These are phyloP conservation scores for Carex arenaria DNA, from an alignment of 202 grass and related monocot species.

Conservation along the genomic window DNA sequence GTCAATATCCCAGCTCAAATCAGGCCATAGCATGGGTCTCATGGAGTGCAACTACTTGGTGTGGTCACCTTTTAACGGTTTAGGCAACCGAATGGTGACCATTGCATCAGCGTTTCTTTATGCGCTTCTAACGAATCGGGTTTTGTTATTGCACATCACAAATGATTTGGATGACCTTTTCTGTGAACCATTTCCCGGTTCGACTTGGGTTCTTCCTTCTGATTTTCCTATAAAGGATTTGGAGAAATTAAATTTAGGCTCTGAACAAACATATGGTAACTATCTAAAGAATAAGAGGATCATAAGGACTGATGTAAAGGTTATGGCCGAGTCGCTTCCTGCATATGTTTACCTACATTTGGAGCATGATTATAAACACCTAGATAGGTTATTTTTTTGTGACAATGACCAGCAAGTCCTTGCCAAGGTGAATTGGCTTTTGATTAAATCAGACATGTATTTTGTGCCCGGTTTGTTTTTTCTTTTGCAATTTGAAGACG, in stretches of 20 bases:
- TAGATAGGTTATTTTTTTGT: slow-evolving; percentile 48
- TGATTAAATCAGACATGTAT: slow-evolving; percentile 50
- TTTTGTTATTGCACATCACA: slow-evolving; percentile 38
- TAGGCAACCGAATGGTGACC: slow-evolving; percentile 64
- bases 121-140: slow-evolving; percentile 46
- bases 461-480: slow-evolving; percentile 47
- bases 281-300: slow-evolving; percentile 22
- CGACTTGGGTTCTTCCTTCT: slow-evolving; percentile 43
- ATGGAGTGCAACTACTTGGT: slow-evolving; percentile 59
- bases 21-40: slow-evolving; percentile 18
- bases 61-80: slow-evolving; percentile 43
- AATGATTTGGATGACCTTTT: slow-evolving; percentile 46
- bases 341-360: slow-evolving; percentile 54
- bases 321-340: slow-evolving; percentile 9
- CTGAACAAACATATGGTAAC: slow-evolving; percentile 35
- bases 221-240: slow-evolving; percentile 50
- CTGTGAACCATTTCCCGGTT: slow-evolving; percentile 58
- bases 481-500: slow-evolving; percentile 32
- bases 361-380: slow-evolving; percentile 26
- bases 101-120: slow-evolving; percentile 47
- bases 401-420: slow-evolving; percentile 50
- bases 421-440: slow-evolving; percentile 53
- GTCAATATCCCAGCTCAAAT: slow-evolving; percentile 35
- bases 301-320: not conserved
- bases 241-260: slow-evolving; percentile 3